phyloP scores from a whole-genome alignment of 305 asterid species.

The Fraxinus velutina region DNA sequence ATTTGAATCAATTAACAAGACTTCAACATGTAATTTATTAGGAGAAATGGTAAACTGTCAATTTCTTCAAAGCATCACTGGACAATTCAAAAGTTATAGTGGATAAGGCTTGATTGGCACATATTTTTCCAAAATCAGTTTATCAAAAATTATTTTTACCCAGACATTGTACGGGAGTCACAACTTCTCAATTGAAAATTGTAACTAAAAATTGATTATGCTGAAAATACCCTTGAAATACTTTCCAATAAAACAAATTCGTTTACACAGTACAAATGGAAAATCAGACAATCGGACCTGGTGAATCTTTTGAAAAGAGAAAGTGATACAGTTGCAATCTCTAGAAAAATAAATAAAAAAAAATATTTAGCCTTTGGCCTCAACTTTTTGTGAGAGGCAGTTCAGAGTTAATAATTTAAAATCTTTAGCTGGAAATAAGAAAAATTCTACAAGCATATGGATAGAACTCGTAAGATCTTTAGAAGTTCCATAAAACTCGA shows the following conservation, averaged over 20 bases:
- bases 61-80: too few relatives aligned
- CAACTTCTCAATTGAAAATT: background rate
- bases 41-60: too few relatives aligned
- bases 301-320: background rate
- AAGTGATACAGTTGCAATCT: background rate
- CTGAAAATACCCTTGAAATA: background rate
- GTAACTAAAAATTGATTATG: background rate
- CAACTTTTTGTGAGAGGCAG: background rate
- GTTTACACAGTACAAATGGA: background rate
- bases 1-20: too few relatives aligned
- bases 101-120: too few relatives aligned
- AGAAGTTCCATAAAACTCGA: background rate
- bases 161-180: too few relatives aligned
- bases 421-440: background rate
- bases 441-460: background rate
- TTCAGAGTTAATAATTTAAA: background rate
- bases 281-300: background rate
- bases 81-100: too few relatives aligned
- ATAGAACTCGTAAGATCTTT: background rate
- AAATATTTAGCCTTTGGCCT: background rate
- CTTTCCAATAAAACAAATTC: background rate
- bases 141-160: too few relatives aligned
- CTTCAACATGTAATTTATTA: too few relatives aligned
- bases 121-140: too few relatives aligned
- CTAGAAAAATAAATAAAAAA: background rate